A percentile compares a stretch with the other conserved stretches of the same genome.
These are phyloP conservation scores for Leccinum boreale DNA, from an alignment of 768 basidiomycete species.

Conservation along the genomic window DNA sequence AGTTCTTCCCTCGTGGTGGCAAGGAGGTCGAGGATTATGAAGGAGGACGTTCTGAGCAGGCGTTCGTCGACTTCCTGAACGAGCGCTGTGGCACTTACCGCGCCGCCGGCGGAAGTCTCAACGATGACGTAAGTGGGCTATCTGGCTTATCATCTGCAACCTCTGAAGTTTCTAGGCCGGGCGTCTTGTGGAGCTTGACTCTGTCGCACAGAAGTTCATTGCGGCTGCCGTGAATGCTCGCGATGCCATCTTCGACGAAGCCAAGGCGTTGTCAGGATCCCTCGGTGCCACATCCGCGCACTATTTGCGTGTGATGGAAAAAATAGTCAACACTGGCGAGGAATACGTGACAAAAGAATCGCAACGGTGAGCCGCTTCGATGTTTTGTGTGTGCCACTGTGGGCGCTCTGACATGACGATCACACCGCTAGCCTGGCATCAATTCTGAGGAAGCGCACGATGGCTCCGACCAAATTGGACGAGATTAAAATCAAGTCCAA, in stretches of 20 bases:
- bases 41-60: constrained; percentile 67
- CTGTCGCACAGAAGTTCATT: constrained; percentile 73
- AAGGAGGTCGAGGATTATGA: constrained; percentile 67
- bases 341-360: constrained; percentile 84
- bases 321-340: constrained; percentile 66
- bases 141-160: neutral
- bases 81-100: constrained; percentile 85
- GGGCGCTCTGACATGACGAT: constrained; percentile 4
- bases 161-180: constrained; percentile 60
- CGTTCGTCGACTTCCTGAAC: constrained; percentile 78
- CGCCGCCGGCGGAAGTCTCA: constrained; percentile 76
- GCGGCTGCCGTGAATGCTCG: constrained; percentile 54
- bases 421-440: constrained; percentile 53
- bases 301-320: constrained; percentile 90
- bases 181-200: constrained; percentile 72
- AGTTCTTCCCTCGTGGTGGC: constrained; percentile 81
- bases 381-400: neutral
- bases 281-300: constrained; percentile 59
- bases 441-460: constrained; percentile 75
- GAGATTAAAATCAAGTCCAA: constrained; percentile 93
- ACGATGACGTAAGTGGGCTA: constrained; percentile 49
- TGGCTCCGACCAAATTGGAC: constrained; percentile 79
- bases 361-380: constrained; percentile 54
- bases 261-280: constrained; percentile 45
- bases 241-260: constrained; percentile 62